Evolutionary conservation across 169 alveolate genomes (phyloP).

Genomic region (Plasmodium inui): DNA sequence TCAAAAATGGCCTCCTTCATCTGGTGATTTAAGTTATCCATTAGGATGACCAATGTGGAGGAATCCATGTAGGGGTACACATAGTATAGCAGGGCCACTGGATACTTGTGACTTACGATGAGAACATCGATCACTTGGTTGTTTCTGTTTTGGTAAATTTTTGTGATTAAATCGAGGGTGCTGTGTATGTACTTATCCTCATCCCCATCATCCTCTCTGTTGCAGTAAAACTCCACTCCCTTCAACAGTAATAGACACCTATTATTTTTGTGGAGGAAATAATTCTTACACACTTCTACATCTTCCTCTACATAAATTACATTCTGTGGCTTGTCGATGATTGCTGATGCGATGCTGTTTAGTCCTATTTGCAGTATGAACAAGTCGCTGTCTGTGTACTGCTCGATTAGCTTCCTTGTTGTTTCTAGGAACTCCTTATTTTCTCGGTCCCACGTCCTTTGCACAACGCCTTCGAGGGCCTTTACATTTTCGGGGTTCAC

Average conservation of each 20-base stretch:
- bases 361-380: slow-evolving; percentile 56
- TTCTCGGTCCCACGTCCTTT: slow-evolving; percentile 60
- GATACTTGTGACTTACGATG: slow-evolving; percentile 45
- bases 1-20: slow-evolving; percentile 69
- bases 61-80: slow-evolving; percentile 65
- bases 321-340: slow-evolving; percentile 34
- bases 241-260: slow-evolving; percentile 27
- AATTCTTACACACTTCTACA: slow-evolving; percentile 40
- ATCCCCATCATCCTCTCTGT: background rate
- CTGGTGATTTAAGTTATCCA: slow-evolving; percentile 63
- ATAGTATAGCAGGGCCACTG: slow-evolving; percentile 48
- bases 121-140: slow-evolving; percentile 46
- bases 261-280: slow-evolving; percentile 34
- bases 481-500: slow-evolving; percentile 6
- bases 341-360: slow-evolving; percentile 50
- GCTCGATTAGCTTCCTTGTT: slow-evolving; percentile 29
- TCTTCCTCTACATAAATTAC: slow-evolving; percentile 58
- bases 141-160: slow-evolving; percentile 51
- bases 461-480: slow-evolving; percentile 13
- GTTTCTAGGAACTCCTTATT: slow-evolving; percentile 31
- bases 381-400: slow-evolving; percentile 23
- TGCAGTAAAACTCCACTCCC: slow-evolving; percentile 54
- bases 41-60: slow-evolving; percentile 46
- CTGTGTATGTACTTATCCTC: slow-evolving; percentile 19
- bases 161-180: slow-evolving; percentile 51